Percentiles rank a stretch among this genome's conserved stretches.
Evolutionary conservation across 2,329 filamentous ascomycete species (phyloP).

Genomic region (Exophiala spinifera): DNA sequence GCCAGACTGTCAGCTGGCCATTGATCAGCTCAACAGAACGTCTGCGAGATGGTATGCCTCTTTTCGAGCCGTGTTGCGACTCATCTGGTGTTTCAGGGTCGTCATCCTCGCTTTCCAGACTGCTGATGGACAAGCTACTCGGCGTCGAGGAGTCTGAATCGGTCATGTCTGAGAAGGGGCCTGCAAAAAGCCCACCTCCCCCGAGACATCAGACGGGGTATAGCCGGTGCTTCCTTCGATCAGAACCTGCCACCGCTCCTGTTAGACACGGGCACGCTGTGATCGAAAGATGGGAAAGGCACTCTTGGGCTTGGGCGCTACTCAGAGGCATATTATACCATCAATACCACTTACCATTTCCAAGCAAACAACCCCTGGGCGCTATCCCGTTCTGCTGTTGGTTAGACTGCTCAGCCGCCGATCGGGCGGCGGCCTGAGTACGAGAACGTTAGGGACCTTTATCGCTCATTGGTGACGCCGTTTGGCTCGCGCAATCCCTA

Average conservation of each 20-base stretch:
- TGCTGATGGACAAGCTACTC: not conserved
- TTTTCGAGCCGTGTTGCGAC: not conserved
- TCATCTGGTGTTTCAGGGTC: not conserved
- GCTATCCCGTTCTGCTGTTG: too few species aligned
- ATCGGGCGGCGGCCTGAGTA: too few species aligned
- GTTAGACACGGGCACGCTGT: not conserved
- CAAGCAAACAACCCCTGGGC: too few species aligned
- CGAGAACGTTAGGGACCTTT: too few species aligned
- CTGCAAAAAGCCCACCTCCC: not conserved
- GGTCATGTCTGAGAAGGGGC: not conserved
- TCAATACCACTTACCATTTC: too few species aligned
- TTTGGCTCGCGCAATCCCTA: too few species aligned
- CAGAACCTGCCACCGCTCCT: not conserved
- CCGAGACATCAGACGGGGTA: not conserved
- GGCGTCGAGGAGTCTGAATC: not conserved
- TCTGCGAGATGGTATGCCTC: not conserved
- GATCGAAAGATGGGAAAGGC: too few species aligned
- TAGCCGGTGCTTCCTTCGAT: not conserved
- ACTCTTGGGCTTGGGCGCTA: too few species aligned
- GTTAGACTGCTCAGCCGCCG: too few species aligned
- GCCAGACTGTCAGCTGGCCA: not conserved
- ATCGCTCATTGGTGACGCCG: too few species aligned
- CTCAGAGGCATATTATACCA: too few species aligned
- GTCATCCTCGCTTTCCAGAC: too few species aligned
- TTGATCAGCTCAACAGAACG: conserved; percentile 9